A percentile compares a stretch with the other conserved stretches of the same genome.
phyloP scores from a whole-genome alignment of 2,329 filamentous ascomycete species.

The Arthroderma sp. region DNA sequence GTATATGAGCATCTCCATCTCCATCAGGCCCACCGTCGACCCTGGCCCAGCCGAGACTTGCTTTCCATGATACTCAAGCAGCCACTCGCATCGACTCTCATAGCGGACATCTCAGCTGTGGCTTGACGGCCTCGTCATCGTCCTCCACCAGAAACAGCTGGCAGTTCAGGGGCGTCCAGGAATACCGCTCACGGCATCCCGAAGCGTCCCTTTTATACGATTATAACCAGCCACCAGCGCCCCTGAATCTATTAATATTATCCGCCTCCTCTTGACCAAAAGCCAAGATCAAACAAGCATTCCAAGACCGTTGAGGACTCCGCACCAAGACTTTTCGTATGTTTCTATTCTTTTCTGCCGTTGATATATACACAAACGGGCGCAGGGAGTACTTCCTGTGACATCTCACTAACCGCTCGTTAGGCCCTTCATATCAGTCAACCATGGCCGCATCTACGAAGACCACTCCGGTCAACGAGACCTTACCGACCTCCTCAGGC shows the following conservation, averaged over 20 bases:
- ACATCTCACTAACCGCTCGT: not conserved
- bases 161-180: not conserved
- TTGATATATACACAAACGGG: too few species aligned
- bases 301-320: not conserved
- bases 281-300: not conserved
- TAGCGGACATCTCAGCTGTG: not conserved
- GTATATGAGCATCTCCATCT: not conserved
- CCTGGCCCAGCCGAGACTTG: not conserved
- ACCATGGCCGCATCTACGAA: slow-evolving; percentile 6
- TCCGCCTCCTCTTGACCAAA: not conserved
- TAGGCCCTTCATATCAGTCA: not conserved
- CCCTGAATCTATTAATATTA: not conserved
- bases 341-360: not conserved
- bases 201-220: not conserved
- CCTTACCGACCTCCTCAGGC: slow-evolving; percentile 24
- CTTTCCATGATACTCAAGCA: not conserved
- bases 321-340: not conserved
- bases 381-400: too few species aligned
- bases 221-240: not conserved
- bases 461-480: slow-evolving; percentile 21
- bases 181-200: too few species aligned
- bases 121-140: not conserved
- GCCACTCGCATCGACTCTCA: not conserved
- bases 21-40: not conserved
- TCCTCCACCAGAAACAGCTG: not conserved